These are phyloP conservation scores for Diospyros lotus DNA, from an alignment of 148 eudicot genomes.

Conservation along the genomic window DNA sequence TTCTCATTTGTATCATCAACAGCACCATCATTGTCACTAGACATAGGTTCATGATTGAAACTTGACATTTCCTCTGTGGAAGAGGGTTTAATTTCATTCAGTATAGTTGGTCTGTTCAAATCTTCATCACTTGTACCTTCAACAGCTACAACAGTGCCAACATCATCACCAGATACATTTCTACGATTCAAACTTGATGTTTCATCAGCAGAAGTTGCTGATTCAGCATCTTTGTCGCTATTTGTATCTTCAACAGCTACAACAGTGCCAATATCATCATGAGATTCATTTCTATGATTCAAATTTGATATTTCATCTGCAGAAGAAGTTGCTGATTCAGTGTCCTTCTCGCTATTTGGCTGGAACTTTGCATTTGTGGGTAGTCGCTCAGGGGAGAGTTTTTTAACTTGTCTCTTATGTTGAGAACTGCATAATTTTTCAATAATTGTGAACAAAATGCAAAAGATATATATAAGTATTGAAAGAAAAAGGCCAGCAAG, in stretches of 20 bases:
- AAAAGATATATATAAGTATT: not conserved
- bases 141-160: conserved; percentile 14
- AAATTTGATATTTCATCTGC: conserved; percentile 22
- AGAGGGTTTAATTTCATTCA: conserved; percentile 16
- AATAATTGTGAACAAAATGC: not conserved
- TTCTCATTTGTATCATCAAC: conserved; percentile 17
- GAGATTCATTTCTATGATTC: conserved; percentile 9
- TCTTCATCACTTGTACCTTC: conserved; percentile 17
- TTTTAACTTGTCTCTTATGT: conserved; percentile 57
- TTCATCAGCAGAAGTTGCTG: conserved; percentile 16
- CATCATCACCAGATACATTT: conserved; percentile 9
- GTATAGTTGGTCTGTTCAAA: conserved; percentile 16
- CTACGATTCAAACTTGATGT: conserved; percentile 22
- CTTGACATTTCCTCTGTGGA: conserved; percentile 23
- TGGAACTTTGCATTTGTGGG: conserved; percentile 37
- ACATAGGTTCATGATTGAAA: conserved; percentile 13
- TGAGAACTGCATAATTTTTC: conserved; percentile 51
- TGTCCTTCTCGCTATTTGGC: conserved; percentile 30
- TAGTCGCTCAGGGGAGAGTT: conserved; percentile 34
- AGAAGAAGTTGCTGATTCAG: conserved; percentile 32
- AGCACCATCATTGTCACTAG: conserved; percentile 14
- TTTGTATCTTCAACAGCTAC: conserved; percentile 18
- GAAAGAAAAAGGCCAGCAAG: not conserved
- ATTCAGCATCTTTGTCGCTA: not conserved
- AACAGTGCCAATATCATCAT: conserved; percentile 11